phyloP scores from a whole-genome alignment of 1,284 basidiomycete genomes.

The Leccinum solheimii region DNA sequence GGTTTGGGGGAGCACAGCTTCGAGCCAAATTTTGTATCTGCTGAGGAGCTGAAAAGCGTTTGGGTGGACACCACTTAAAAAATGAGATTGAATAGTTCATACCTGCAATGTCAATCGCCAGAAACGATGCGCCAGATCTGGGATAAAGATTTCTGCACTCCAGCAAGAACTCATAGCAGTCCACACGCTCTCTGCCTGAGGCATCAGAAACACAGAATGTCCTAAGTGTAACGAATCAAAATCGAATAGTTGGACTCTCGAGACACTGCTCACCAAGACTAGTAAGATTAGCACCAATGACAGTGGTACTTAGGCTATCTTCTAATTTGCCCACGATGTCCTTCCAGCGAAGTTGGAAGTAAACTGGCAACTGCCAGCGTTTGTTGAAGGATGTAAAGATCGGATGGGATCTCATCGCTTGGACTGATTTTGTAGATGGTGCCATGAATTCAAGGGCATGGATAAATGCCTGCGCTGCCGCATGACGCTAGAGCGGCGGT shows the following conservation, averaged over 20 bases:
- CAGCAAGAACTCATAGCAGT: conserved; percentile 77
- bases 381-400: conserved; percentile 74
- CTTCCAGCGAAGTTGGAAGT: conserved; percentile 98
- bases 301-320: conserved; percentile 52
- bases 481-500: conserved; percentile 64
- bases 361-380: conserved; percentile 94
- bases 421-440: conserved; percentile 70
- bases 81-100: conserved; percentile 9
- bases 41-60: conserved; percentile 60
- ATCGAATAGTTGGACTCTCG: background rate
- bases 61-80: conserved; percentile 2
- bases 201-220: conserved; percentile 47
- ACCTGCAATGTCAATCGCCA: conserved; percentile 90
- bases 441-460: conserved; percentile 80
- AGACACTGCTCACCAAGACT: conserved; percentile 21
- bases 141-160: conserved; percentile 82
- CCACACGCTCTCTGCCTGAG: conserved; percentile 73
- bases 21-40: conserved; percentile 77
- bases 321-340: conserved; percentile 84
- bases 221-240: conserved; percentile 31
- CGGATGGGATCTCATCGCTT: conserved; percentile 70
- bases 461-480: conserved; percentile 83
- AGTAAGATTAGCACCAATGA: conserved; percentile 40
- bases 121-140: conserved; percentile 78
- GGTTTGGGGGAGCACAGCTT: conserved; percentile 42